Evolutionary conservation across 2,329 filamentous ascomycete species (phyloP).

Genomic region (Metarhizium brunneum): DNA sequence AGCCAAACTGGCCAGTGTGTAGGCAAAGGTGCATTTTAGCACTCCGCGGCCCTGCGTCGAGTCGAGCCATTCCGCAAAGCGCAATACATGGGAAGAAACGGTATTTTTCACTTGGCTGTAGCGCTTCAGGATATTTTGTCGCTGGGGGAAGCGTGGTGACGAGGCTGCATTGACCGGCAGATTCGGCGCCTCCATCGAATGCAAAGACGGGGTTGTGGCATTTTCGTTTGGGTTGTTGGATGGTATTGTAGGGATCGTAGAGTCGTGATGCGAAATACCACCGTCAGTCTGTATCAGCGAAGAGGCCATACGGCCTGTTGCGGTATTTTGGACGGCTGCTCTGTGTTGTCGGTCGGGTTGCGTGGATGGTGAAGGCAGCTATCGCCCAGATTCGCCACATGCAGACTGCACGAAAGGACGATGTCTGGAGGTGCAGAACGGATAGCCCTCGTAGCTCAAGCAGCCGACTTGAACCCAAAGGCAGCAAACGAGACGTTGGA

Average conservation of each 20-base stretch:
- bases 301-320: background rate
- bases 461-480: too few species aligned
- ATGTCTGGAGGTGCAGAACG: background rate
- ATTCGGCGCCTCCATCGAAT: background rate
- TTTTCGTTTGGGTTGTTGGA: background rate
- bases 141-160: background rate
- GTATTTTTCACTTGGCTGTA: background rate
- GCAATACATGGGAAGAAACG: background rate
- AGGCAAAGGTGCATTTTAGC: constrained; percentile 79
- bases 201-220: background rate
- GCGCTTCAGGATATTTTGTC: background rate
- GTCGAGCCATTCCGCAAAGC: constrained; percentile 37
- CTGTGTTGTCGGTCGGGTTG: background rate
- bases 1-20: constrained; percentile 70
- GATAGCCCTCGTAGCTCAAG: too few species aligned
- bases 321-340: background rate
- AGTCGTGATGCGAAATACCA: background rate
- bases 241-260: background rate
- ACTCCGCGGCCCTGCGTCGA: constrained; percentile 67
- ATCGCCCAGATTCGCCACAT: too few species aligned
- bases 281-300: background rate
- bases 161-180: background rate
- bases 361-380: background rate
- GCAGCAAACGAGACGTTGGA: too few species aligned
- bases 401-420: background rate